Evolutionary conservation across 371 early-diverging fungal genomes (phyloP).

Genomic region (Actinomortierella ambigua): DNA sequence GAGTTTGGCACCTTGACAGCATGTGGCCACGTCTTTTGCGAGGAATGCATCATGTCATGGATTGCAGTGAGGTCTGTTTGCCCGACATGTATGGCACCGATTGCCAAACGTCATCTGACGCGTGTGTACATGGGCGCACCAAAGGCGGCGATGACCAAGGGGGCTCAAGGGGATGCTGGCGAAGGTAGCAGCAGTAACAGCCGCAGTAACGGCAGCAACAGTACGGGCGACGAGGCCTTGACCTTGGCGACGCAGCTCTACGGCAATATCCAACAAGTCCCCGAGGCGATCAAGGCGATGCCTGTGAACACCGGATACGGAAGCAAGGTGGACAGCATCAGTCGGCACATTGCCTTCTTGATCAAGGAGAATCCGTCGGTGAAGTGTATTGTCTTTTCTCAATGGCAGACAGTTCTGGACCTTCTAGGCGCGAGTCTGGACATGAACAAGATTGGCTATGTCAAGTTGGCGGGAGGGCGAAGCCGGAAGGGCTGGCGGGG

Average conservation of each 20-base stretch:
- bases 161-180: not conserved
- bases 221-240: too few species aligned
- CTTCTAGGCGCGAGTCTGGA: conserved; percentile 55
- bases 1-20: conserved; percentile 62
- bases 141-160: not conserved
- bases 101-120: conserved; percentile 10
- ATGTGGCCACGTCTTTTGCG: conserved; percentile 64
- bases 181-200: not conserved
- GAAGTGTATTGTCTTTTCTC: conserved; percentile 74
- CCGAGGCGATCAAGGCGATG: conserved; percentile 21
- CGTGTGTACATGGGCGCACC: conserved; percentile 14
- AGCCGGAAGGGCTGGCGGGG: conserved; percentile 5
- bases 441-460: conserved; percentile 57
- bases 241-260: not conserved
- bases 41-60: conserved; percentile 53
- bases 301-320: conserved; percentile 25
- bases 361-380: conserved; percentile 49
- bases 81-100: conserved; percentile 45
- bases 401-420: conserved; percentile 66
- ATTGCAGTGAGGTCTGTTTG: conserved; percentile 48
- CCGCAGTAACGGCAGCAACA: too few species aligned
- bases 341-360: conserved; percentile 59
- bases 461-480: conserved; percentile 30
- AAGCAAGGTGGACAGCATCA: conserved; percentile 66
- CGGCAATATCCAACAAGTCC: conserved; percentile 11